phyloP scores from a whole-genome alignment of 2,329 filamentous ascomycete species.

The Aspergillus glaucus region DNA sequence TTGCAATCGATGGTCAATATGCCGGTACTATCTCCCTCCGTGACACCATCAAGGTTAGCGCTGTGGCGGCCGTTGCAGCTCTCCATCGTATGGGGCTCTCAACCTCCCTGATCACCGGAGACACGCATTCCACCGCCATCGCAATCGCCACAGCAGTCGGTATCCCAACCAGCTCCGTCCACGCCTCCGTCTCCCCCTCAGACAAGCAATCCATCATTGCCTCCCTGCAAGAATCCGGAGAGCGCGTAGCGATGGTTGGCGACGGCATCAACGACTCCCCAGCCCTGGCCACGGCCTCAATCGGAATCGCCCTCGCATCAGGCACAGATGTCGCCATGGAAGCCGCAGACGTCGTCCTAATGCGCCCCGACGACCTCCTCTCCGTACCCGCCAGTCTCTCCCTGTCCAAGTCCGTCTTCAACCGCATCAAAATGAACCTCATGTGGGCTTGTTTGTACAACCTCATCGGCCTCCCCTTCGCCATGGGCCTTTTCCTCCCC shows the following conservation, averaged over 20 bases:
- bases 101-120: slow-evolving; percentile 88
- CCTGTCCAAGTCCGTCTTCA: slow-evolving; percentile 78
- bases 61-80: slow-evolving; percentile 71
- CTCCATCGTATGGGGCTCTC: slow-evolving; percentile 79
- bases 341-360: slow-evolving; percentile 90
- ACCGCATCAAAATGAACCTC: slow-evolving; percentile 87
- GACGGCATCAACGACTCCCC: slow-evolving; percentile 99
- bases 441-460: slow-evolving; percentile 94
- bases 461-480: slow-evolving; percentile 80
- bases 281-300: slow-evolving; percentile 82
- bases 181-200: slow-evolving; percentile 80
- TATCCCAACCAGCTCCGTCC: slow-evolving; percentile 68
- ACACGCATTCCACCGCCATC: slow-evolving; percentile 76
- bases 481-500: slow-evolving; percentile 92
- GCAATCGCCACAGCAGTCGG: slow-evolving; percentile 78
- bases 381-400: slow-evolving; percentile 83
- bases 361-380: slow-evolving; percentile 85
- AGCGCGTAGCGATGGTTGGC: slow-evolving; percentile 90
- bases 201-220: slow-evolving; percentile 85
- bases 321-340: slow-evolving; percentile 98
- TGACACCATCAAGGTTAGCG: slow-evolving; percentile 86
- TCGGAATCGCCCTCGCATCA: slow-evolving; percentile 86
- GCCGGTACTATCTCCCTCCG: slow-evolving; percentile 76
- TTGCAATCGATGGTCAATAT: slow-evolving; percentile 76
- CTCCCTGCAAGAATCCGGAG: slow-evolving; percentile 65